Percentiles rank a stretch among this genome's conserved stretches.
Evolutionary conservation across 1,284 basidiomycete genomes (phyloP).

Genomic region (Sanghuangporus baumii): DNA sequence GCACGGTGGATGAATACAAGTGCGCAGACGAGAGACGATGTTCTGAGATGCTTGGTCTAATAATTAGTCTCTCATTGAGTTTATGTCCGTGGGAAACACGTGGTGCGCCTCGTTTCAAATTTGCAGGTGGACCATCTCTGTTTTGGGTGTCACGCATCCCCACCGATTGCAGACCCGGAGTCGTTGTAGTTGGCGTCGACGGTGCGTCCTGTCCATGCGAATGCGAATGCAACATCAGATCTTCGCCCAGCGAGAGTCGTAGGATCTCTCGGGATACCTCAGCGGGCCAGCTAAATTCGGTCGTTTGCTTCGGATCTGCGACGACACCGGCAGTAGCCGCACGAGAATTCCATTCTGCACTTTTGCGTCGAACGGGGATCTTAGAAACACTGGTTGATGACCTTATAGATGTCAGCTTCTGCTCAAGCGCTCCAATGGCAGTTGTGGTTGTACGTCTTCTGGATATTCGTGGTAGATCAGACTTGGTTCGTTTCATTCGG

Average conservation of each 20-base stretch:
- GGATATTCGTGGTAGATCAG: constrained; percentile 1
- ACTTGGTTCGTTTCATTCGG: neutral
- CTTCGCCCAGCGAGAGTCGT: constrained; percentile 30
- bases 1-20: constrained; percentile 2
- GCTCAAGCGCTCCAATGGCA: neutral
- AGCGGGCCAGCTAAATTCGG: constrained; percentile 36
- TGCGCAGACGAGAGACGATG: constrained; percentile 6
- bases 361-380: constrained; percentile 27
- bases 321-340: constrained; percentile 32
- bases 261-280: constrained; percentile 39
- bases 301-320: constrained; percentile 18
- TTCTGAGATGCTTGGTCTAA: constrained; percentile 2
- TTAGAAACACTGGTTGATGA: neutral
- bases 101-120: neutral
- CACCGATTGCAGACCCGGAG: neutral
- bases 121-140: neutral
- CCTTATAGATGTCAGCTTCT: neutral
- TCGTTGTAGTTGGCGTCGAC: neutral
- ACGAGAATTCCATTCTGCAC: constrained; percentile 37
- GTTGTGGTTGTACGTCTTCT: neutral
- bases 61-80: constrained; percentile 3
- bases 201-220: neutral
- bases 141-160: neutral
- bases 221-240: neutral
- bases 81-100: constrained; percentile 15